Evolutionary conservation across 495 filamentous ascomycete genomes (phyloP), one percentile per base, ranked within the genome.

Genomic region (Xylaria grammica): DNA sequence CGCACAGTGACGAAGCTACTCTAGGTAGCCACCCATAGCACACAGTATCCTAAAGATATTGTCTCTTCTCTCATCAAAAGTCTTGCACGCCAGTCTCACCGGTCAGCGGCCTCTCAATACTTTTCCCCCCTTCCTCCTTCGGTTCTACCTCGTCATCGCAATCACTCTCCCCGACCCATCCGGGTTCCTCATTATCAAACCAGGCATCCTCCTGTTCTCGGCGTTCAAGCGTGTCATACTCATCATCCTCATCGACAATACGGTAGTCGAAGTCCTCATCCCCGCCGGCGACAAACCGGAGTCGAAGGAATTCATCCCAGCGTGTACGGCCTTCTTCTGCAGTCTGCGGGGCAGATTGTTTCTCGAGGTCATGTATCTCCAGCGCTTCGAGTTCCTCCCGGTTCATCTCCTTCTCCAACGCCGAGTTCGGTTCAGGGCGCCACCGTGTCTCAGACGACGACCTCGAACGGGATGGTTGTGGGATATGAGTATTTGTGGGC

Each of bases 41-140:
- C 11, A 32, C n/a, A 13, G 19, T 42, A 57, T 44, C 15, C 24
- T 15, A 30, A 22, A 32, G n/a, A 15, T 3, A 1, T 20, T 11
- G 45, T 24, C 11, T 32, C 50, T 50, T 19, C 15, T 15, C 17
- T 62, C 4, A 38, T 84, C 75, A 95, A 62, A 88, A 96, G 75
- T 96, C 92, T 71, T 94, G 91, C 38, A 94, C 79, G 1, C 92
- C 92, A 20, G 91, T 94, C 76, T 94, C 87, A 4, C 91, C 90
- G 27, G 75, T 77, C 19, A 90, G 68, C 24, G 67, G 34, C 36
- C 67, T 64, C 17, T 75, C 73, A 42, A 69, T 50, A 19, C 29
- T 78, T n/a, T 75, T 62, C 44, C 75, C 75, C 50, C 78, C 82
- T 48, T 77, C 66, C 81, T 78, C 17, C 82, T 81, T 40, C 85